Evolutionary conservation across 306 rosid species (phyloP).

Genomic region (Lablab purpureus): DNA sequence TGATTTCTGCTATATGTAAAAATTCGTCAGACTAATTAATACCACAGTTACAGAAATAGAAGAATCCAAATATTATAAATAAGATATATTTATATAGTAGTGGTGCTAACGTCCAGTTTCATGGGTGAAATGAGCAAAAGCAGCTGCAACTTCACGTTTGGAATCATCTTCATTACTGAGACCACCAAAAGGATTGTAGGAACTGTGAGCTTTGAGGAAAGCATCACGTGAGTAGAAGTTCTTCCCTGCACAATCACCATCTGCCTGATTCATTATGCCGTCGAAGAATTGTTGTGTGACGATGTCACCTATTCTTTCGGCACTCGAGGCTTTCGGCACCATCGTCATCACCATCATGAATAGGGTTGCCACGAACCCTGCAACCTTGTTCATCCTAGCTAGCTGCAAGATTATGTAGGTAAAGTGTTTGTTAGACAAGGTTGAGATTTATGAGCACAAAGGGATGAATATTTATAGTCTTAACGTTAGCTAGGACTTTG

Average conservation of each 20-base stretch:
- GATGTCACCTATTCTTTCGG: neutral
- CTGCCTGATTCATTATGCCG: conserved; percentile 57
- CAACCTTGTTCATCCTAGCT: neutral
- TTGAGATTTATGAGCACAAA: neutral
- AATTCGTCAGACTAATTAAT: no score
- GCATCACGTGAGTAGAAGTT: conserved; percentile 42
- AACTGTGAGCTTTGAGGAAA: conserved; percentile 60
- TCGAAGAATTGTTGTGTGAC: conserved; percentile 62
- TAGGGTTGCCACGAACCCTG: neutral
- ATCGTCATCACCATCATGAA: neutral
- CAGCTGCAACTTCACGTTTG: conserved; percentile 80
- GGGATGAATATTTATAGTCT: neutral
- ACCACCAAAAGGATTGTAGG: conserved; percentile 56
- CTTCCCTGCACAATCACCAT: conserved; percentile 58
- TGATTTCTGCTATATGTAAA: no score
- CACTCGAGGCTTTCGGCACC: conserved; percentile 8
- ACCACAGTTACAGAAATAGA: no score
- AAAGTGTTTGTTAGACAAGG: no score
- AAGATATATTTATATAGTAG: no score
- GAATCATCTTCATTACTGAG: conserved; percentile 57
- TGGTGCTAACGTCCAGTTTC: conserved; percentile 61
- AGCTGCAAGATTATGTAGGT: neutral
- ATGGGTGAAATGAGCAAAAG: conserved; percentile 82
- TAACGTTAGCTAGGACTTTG: neutral
- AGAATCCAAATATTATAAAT: no score